Conservation (phyloP, 1,284 basidiomycete species). For the Neonothopanus nambi region DNA sequence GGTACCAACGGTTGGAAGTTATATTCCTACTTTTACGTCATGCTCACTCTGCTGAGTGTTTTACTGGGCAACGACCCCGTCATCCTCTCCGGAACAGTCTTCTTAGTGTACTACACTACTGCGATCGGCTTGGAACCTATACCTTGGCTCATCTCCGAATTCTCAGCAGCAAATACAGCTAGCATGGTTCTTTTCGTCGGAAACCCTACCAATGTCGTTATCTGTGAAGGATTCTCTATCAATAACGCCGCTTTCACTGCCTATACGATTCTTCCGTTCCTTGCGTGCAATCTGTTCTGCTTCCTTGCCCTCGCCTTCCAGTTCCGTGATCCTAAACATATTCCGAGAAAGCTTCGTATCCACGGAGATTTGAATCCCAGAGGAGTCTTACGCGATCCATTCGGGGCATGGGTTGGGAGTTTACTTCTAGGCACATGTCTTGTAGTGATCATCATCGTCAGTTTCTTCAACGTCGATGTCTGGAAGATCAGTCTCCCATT, state of each 20-base stretch:
- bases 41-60: conserved; percentile 79
- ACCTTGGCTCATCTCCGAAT: conserved; percentile 56
- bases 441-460: conserved; percentile 51
- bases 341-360: conserved; percentile 48
- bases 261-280: conserved; percentile 70
- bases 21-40: conserved; percentile 77
- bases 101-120: conserved; percentile 84
- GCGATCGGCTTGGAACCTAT: conserved; percentile 54
- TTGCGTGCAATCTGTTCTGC: conserved; percentile 58
- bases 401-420: conserved; percentile 53
- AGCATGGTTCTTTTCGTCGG: conserved; percentile 68
- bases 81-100: conserved; percentile 84
- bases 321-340: conserved; percentile 51
- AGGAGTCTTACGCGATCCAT: conserved; percentile 49
- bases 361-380: conserved; percentile 42
- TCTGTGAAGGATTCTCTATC: conserved; percentile 63
- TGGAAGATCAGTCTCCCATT: conserved; percentile 91
- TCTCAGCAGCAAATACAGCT: conserved; percentile 80
- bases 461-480: conserved; percentile 65
- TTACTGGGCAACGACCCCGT: conserved; percentile 91
- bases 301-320: conserved; percentile 55
- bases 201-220: conserved; percentile 73
- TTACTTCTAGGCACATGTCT: conserved; percentile 50
- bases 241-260: conserved; percentile 70
- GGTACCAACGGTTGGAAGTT: conserved; percentile 71